These are phyloP conservation scores for Taiozyma sp. DNA, from an alignment of 1,139 yeast species.

Conservation along the genomic window DNA sequence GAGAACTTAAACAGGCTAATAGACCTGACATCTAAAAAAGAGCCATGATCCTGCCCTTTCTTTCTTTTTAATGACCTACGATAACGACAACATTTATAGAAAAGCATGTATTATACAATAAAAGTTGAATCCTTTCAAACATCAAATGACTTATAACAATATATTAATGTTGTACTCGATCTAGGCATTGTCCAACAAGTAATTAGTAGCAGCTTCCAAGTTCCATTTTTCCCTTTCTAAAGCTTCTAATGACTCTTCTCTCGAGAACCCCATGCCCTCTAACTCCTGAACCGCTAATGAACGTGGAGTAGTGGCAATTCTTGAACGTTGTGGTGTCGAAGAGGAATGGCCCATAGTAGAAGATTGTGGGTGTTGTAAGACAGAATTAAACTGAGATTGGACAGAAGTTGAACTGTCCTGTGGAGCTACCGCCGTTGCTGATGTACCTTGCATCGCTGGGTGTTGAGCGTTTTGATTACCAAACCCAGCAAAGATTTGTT, in stretches of 20 bases:
- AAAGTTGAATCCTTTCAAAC: neutral
- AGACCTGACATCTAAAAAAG: conserved; percentile 6
- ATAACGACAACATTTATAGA: neutral
- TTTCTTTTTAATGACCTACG: neutral
- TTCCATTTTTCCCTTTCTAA: conserved; percentile 68
- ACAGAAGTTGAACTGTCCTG: conserved; percentile 10
- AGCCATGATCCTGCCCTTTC: neutral
- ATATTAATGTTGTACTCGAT: no score
- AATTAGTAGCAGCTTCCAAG: conserved; percentile 81
- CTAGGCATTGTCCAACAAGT: conserved; percentile 62
- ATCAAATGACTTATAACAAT: neutral
- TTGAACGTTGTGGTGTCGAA: conserved; percentile 20
- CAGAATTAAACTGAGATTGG: neutral
- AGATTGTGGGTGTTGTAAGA: conserved; percentile 11
- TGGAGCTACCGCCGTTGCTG: neutral
- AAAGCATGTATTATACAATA: neutral
- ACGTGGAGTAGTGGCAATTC: conserved; percentile 36
- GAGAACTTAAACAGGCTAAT: conserved; percentile 22
- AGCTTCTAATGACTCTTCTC: conserved; percentile 61
- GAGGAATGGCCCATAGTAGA: conserved; percentile 2
- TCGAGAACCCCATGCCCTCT: conserved; percentile 85
- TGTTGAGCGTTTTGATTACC: conserved; percentile 41
- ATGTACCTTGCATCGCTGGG: conserved; percentile 5
- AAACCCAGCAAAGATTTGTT: conserved; percentile 86
- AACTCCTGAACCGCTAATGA: conserved; percentile 64